Conservation (phyloP, 2,329 filamentous ascomycete genomes). For the Coccinonectria pachysandricola region DNA sequence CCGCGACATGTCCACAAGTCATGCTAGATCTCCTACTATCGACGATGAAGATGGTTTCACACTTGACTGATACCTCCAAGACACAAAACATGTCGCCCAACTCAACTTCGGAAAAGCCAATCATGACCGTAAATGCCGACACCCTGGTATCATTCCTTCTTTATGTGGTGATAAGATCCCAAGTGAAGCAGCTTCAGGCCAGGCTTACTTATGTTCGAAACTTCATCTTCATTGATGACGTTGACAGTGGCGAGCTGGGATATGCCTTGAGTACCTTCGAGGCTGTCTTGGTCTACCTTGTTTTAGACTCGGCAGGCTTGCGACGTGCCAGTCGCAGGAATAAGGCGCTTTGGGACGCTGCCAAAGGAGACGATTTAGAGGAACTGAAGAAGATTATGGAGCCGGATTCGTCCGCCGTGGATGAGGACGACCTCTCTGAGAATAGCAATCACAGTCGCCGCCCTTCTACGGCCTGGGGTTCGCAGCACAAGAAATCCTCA, state of each 20-base stretch:
- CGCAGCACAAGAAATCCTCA: constrained; percentile 34
- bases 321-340: constrained; percentile 81
- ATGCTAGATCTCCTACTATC: constrained; percentile 75
- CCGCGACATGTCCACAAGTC: constrained; percentile 71
- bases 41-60: constrained; percentile 76
- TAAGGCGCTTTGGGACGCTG: constrained; percentile 77
- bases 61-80: constrained; percentile 44
- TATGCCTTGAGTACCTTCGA: constrained; percentile 95
- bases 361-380: constrained; percentile 63
- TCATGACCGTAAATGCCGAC: constrained; percentile 67
- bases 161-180: constrained; percentile 84
- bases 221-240: constrained; percentile 96
- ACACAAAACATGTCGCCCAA: constrained; percentile 25
- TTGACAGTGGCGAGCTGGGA: constrained; percentile 90
- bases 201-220: constrained; percentile 90
- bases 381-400: constrained; percentile 74
- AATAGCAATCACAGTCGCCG: constrained; percentile 33
- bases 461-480: constrained; percentile 38
- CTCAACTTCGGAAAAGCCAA: constrained; percentile 39
- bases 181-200: constrained; percentile 78
- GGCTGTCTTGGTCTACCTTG: constrained; percentile 81
- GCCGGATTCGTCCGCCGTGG: constrained; percentile 43
- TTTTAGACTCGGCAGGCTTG: constrained; percentile 69
- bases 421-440: constrained; percentile 32
- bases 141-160: constrained; percentile 84